phyloP scores from a whole-genome alignment of 805 yeast genomes.

The Wickerhamiella qilinensis region DNA sequence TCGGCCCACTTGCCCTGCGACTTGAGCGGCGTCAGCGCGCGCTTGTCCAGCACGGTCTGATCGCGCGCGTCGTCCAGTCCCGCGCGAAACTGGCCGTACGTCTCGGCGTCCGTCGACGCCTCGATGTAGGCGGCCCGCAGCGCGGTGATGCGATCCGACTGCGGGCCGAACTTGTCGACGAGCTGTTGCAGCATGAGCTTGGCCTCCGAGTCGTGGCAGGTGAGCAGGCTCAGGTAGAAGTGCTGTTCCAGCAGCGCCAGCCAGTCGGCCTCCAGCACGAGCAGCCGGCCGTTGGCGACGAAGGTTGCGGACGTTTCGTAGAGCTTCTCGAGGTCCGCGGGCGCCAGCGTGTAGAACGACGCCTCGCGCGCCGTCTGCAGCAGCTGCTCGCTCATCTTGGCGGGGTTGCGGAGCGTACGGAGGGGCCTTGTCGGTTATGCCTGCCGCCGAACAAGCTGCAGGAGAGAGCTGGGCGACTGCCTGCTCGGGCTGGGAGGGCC shows the following conservation, averaged over 20 bases:
- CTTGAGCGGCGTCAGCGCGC: slow-evolving; percentile 19
- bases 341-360: neutral
- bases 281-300: neutral
- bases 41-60: slow-evolving; percentile 15
- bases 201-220: slow-evolving; percentile 60
- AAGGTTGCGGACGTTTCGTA: neutral
- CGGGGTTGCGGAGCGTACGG: no score
- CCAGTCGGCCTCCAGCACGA: slow-evolving; percentile 24
- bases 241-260: slow-evolving; percentile 54
- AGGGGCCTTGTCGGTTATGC: no score
- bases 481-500: no score
- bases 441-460: no score
- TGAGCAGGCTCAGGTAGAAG: slow-evolving; percentile 44
- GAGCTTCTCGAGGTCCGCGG: neutral
- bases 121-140: slow-evolving; percentile 42
- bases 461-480: no score
- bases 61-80: neutral
- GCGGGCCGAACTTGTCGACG: slow-evolving; percentile 45
- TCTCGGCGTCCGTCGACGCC: slow-evolving; percentile 30
- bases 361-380: neutral
- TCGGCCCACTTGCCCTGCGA: slow-evolving; percentile 18
- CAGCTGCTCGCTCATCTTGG: neutral
- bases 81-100: slow-evolving; percentile 11
- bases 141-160: slow-evolving; percentile 39
- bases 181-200: slow-evolving; percentile 45